Conservation (phyloP, 2,329 filamentous ascomycete genomes). For the Diaporthe destruens region DNA sequence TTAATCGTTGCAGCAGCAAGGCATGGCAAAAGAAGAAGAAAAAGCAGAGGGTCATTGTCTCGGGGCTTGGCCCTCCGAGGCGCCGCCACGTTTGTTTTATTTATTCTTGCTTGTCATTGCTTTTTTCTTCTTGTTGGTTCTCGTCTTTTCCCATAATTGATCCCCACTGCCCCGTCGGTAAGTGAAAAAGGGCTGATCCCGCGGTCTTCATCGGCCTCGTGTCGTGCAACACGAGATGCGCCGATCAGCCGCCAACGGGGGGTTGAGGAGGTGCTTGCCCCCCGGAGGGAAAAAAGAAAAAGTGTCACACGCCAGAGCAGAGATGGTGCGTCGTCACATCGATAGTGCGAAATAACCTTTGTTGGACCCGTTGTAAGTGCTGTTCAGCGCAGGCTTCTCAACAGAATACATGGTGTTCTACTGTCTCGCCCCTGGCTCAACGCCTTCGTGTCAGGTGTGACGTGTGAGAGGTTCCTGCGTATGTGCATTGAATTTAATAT, state of each 20-base stretch:
- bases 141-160: background rate
- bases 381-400: background rate
- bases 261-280: too few relatives aligned
- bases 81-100: background rate
- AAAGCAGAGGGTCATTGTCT: background rate
- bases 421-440: background rate
- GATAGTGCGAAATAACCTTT: background rate
- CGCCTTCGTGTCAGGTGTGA: background rate
- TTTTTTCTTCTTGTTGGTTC: background rate
- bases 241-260: background rate
- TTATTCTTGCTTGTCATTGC: background rate
- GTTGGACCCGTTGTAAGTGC: background rate
- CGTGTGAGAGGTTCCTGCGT: background rate
- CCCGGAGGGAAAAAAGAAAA: background rate
- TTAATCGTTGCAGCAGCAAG: constrained; percentile 18
- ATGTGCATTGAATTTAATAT: background rate
- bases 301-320: constrained; percentile 6
- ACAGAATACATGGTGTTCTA: background rate
- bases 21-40: background rate
- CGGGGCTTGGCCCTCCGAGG: constrained; percentile 3
- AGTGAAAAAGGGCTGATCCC: background rate
- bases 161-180: too few relatives aligned
- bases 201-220: constrained; percentile 19
- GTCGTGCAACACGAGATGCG: constrained; percentile 18
- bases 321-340: constrained; percentile 7